A percentile compares a stretch with the other conserved stretches of the same genome.
Conservation (phyloP, 1,139 yeast genomes). For the Candida dubliniensis region DNA sequence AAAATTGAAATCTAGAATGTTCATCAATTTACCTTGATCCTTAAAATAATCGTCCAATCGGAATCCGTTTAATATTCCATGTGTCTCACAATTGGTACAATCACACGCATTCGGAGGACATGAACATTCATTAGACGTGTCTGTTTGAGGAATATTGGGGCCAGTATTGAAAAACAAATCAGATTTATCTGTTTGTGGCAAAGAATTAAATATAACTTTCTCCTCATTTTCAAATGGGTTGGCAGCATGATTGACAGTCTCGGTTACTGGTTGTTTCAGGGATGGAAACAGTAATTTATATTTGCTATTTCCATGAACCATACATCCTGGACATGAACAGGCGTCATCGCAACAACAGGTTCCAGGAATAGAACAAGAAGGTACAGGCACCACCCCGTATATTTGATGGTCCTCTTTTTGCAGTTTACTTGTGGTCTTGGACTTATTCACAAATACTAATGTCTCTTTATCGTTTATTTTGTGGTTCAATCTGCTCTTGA, state of each 20-base stretch:
- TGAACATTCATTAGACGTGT: conserved; percentile 24
- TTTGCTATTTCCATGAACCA: conserved; percentile 38
- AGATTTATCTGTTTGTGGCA: background rate
- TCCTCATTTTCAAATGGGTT: conserved; percentile 2
- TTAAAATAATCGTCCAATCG: conserved; percentile 39
- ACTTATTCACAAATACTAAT: background rate
- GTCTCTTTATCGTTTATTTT: background rate
- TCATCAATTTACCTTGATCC: conserved; percentile 10
- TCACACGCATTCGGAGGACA: conserved; percentile 50
- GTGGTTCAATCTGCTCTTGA: conserved; percentile 21
- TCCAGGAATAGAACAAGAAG: conserved; percentile 50
- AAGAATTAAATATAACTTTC: conserved; percentile 5
- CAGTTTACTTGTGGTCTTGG: background rate
- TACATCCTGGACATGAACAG: conserved; percentile 51
- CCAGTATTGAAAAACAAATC: background rate
- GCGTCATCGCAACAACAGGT: conserved; percentile 49
- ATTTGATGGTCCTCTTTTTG: conserved; percentile 5
- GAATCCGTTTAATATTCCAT: conserved; percentile 54
- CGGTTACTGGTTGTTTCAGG: background rate
- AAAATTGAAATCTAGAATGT: conserved; percentile 10
- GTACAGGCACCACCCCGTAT: conserved; percentile 29
- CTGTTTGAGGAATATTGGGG: background rate
- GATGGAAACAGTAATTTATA: background rate
- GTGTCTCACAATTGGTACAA: conserved; percentile 54
- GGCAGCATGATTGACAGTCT: conserved; percentile 1